phyloP scores from a whole-genome alignment of 805 yeast species.

The Ogataea neopini region DNA sequence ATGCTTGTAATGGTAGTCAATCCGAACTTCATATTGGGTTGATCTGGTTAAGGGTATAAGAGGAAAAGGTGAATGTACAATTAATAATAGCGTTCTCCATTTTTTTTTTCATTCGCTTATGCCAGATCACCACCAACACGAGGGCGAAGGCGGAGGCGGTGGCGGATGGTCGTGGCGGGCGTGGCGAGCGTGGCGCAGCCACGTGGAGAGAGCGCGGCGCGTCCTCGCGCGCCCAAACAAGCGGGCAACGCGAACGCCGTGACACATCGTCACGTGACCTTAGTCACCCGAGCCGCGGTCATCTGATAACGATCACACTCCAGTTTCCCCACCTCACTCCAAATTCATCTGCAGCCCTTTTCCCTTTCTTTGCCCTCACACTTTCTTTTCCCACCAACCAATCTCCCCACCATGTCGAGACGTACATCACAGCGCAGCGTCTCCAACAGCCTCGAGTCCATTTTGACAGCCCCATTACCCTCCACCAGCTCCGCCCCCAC shows the following conservation, averaged over 20 bases:
- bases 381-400: neutral
- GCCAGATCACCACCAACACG: constrained; percentile 6
- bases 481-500: constrained; percentile 6
- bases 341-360: neutral
- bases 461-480: no score
- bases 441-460: constrained; percentile 10
- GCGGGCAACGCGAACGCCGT: no score
- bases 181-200: no score
- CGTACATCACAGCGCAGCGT: no score
- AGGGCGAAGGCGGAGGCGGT: neutral
- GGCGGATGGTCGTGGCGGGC: no score
- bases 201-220: no score
- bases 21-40: constrained; percentile 39
- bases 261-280: no score
- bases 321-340: neutral
- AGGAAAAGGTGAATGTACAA: neutral
- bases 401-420: no score
- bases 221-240: no score
- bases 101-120: neutral
- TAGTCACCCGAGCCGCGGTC: no score
- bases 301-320: no score
- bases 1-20: constrained; percentile 41
- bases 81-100: neutral
- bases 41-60: neutral
- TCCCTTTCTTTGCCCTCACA: neutral